Evolutionary conservation across 352 stramenopile species (phyloP).

Genomic region (Bremia lactucae): DNA sequence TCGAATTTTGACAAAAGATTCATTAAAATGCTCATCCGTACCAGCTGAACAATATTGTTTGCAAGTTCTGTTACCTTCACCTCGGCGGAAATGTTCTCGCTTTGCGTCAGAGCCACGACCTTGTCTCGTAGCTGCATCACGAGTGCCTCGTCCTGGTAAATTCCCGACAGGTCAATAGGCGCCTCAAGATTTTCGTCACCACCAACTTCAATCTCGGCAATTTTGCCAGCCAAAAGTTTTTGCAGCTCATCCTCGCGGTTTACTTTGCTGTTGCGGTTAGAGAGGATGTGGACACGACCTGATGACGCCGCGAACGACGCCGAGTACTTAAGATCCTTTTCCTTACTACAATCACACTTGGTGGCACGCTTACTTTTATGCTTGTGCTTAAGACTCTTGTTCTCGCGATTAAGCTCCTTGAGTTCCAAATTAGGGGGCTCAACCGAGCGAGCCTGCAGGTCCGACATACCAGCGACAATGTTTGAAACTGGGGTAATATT

Average conservation of each 20-base stretch:
- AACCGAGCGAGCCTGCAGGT: slow-evolving; percentile 11
- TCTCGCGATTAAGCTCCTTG: slow-evolving; percentile 41
- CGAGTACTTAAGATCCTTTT: slow-evolving; percentile 13
- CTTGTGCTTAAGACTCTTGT: slow-evolving; percentile 79
- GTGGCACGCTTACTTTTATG: slow-evolving; percentile 48
- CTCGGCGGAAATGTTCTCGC: slow-evolving; percentile 25
- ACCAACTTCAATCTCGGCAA: slow-evolving; percentile 77
- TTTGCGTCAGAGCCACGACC: slow-evolving; percentile 29
- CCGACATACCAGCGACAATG: slow-evolving; percentile 20
- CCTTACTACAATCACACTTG: slow-evolving; percentile 3
- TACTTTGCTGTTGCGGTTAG: slow-evolving; percentile 14
- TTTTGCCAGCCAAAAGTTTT: slow-evolving; percentile 76
- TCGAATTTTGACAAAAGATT: background rate
- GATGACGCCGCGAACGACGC: slow-evolving; percentile 13
- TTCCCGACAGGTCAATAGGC: slow-evolving; percentile 61
- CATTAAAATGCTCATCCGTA: too few relatives aligned
- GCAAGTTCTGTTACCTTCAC: slow-evolving; percentile 37
- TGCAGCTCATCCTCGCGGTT: slow-evolving; percentile 47
- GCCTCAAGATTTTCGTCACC: slow-evolving; percentile 66
- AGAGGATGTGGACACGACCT: slow-evolving; percentile 18
- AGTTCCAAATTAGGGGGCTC: slow-evolving; percentile 38
- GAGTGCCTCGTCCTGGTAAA: slow-evolving; percentile 56
- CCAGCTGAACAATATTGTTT: slow-evolving; percentile 30
- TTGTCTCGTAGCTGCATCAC: slow-evolving; percentile 20
- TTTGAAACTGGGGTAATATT: too few relatives aligned